These are phyloP conservation scores for Gossypium schwendimanii DNA, from an alignment of 441 rosid genomes.

Conservation along the genomic window DNA sequence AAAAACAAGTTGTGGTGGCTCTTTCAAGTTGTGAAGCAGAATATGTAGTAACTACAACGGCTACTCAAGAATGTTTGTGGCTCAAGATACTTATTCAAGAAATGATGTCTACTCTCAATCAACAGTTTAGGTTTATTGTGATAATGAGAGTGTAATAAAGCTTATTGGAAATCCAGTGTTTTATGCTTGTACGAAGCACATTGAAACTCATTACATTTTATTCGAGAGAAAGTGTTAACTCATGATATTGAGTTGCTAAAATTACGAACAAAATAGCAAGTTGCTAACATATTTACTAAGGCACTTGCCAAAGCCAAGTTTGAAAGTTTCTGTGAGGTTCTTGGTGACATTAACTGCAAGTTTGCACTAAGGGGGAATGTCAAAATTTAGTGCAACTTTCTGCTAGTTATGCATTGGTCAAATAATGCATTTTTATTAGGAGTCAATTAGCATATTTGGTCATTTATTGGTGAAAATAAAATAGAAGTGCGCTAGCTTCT, in stretches of 20 bases:
- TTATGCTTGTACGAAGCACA: background rate
- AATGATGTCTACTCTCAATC: background rate
- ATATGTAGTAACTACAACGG: background rate
- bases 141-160: background rate
- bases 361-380: background rate
- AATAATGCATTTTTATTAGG: background rate
- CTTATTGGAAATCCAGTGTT: background rate
- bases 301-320: background rate
- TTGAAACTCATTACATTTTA: background rate
- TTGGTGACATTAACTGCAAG: background rate
- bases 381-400: background rate
- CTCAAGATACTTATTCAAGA: background rate
- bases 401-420: background rate
- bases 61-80: background rate
- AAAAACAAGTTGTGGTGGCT: background rate
- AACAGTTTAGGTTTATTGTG: background rate
- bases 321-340: background rate
- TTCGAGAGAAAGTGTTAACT: background rate
- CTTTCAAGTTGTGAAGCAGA: background rate
- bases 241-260: background rate
- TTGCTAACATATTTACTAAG: background rate
- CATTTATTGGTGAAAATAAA: background rate
- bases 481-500: background rate
- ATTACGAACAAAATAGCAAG: background rate
- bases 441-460: background rate